Evolutionary conservation across 805 yeast genomes (phyloP), one percentile per base, ranked within the genome.

Genomic region (Nakazawaea ambrosiae): DNA sequence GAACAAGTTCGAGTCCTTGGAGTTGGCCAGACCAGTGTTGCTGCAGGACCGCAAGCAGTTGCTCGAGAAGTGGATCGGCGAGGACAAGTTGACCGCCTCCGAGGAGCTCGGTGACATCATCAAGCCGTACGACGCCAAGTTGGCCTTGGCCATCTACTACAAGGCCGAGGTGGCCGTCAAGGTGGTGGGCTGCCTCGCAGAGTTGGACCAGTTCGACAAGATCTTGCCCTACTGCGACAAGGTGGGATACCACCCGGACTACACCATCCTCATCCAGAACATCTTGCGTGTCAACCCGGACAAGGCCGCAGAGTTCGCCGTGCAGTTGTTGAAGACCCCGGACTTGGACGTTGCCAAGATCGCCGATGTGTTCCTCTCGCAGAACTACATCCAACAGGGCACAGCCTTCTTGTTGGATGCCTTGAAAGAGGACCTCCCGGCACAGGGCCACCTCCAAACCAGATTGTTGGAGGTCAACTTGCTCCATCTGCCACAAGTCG

Each of bases 401-500:
- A 92, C 99, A 24, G 96, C 98, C 11, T 87, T 92, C 67, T 67
- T 92, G 53, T 70, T 92, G 50, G 98, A 92, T 61, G 97, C 97
- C 8, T 73, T 92, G 57, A 92, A 92, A 67, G 84, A 81, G 45
- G 96, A 92, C 63, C 72, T 81, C 27, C 97, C 97, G 28, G 82
- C 89, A 45, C 96, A 92, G 56, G 97, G 96, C 14, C 95, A 88
- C 54, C 70, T 92, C 55, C 98, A 92, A 70, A 92, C 98, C 7
- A 78, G 95, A 54, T 76, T 92, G 36, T 74, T 92, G 49, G 98
- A 92, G 63, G 87, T 86, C 49, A 92, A 92, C 61, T 70, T 92
- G 57, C 61, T 86, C 56, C 94, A 89, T 58, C 98, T 98, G 14
- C 99, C 99, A 36, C 98, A 92, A 70, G 99, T 92, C 40, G 99